These are phyloP conservation scores for Gloeophyllum trabeum DNA, from an alignment of 768 basidiomycete species.

Conservation along the genomic window DNA sequence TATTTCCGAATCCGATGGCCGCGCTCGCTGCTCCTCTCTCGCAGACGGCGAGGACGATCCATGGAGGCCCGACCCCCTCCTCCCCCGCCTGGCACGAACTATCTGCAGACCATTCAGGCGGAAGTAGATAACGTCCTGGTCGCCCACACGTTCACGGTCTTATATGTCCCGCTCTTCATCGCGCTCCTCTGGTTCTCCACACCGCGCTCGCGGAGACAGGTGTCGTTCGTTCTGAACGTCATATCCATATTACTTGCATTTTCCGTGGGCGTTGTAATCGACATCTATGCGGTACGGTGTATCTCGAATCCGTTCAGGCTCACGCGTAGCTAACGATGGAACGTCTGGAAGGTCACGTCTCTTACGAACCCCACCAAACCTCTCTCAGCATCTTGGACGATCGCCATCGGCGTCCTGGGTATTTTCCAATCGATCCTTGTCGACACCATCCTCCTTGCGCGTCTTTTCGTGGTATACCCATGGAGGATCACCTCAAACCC, in stretches of 20 bases:
- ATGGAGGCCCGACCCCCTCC: too few species aligned
- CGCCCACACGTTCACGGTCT: too few species aligned
- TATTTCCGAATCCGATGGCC: too few species aligned
- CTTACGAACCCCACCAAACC: slow-evolving; percentile 13
- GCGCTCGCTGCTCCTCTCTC: too few species aligned
- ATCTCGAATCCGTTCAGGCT: neutral
- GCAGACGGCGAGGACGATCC: too few species aligned
- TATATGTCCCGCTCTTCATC: too few species aligned
- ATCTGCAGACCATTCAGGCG: too few species aligned
- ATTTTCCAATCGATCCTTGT: slow-evolving; percentile 17
- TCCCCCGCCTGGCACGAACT: too few species aligned
- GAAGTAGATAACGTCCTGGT: too few species aligned
- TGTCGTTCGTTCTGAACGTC: neutral
- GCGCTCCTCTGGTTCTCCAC: too few species aligned
- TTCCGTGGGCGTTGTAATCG: slow-evolving; percentile 5
- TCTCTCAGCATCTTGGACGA: slow-evolving; percentile 14
- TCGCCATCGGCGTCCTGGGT: slow-evolving; percentile 19
- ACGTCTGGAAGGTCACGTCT: slow-evolving; percentile 15
- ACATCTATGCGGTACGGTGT: slow-evolving; percentile 5
- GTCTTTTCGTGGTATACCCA: slow-evolving; percentile 17
- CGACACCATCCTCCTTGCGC: slow-evolving; percentile 17
- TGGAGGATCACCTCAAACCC: slow-evolving; percentile 6
- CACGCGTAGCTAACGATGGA: neutral
- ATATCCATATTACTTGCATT: slow-evolving; percentile 3
- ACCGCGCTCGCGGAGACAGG: neutral